These are phyloP conservation scores for Penicillium bovifimosum DNA, from an alignment of 495 filamentous ascomycete species.

Conservation along the genomic window DNA sequence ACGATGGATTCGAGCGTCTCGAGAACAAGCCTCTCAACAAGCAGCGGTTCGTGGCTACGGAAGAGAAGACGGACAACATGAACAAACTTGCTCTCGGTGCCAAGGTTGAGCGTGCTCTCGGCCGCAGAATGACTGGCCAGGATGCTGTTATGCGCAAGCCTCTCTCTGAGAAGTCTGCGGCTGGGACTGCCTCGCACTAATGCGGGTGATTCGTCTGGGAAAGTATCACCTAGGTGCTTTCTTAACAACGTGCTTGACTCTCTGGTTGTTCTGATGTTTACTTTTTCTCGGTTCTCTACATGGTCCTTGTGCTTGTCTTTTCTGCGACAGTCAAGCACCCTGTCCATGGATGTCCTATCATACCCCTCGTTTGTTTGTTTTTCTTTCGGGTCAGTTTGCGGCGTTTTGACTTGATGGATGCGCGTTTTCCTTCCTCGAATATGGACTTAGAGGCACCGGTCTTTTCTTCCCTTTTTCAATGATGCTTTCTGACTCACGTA, in stretches of 20 bases:
- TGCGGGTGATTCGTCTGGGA: neutral
- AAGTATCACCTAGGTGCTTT: neutral
- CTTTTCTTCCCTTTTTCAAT: neutral
- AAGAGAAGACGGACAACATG: constrained; percentile 78
- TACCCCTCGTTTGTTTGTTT: constrained; percentile 15
- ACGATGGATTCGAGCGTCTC: constrained; percentile 78
- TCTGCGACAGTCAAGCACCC: neutral
- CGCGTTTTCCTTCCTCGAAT: constrained; percentile 8
- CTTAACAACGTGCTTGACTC: neutral
- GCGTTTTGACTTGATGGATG: constrained; percentile 16
- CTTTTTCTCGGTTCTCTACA: neutral
- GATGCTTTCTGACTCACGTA: neutral
- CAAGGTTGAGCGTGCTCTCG: constrained; percentile 89
- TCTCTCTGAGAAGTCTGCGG: constrained; percentile 44
- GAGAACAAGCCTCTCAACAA: constrained; percentile 81
- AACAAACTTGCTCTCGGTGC: constrained; percentile 88
- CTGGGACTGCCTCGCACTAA: constrained; percentile 23
- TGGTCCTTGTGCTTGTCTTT: constrained; percentile 10
- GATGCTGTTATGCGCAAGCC: constrained; percentile 79
- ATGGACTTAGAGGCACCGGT: constrained; percentile 1
- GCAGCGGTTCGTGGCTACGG: constrained; percentile 78
- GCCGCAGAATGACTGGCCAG: constrained; percentile 81
- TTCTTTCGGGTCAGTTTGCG: constrained; percentile 5
- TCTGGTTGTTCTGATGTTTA: constrained; percentile 2
- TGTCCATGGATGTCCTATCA: constrained; percentile 19